Base-by-base conservation (phyloP, 2,329 filamentous ascomycete genomes). In the Gnomoniopsis sp. region DNA sequence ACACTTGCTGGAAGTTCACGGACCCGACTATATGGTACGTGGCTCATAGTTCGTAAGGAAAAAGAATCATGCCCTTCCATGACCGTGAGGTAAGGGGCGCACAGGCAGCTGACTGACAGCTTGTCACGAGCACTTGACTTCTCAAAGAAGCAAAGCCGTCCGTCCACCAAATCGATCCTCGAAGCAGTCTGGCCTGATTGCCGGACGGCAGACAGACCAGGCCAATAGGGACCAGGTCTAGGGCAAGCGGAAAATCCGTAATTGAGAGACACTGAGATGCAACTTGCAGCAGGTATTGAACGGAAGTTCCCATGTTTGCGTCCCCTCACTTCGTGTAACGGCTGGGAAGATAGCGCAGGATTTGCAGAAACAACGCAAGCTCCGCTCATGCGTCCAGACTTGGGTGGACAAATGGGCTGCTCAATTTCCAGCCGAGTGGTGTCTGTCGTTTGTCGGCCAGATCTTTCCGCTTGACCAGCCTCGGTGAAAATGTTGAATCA, bases 301-400 rank as follows among this genome's bases (percentile, higher is more conserved):
- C 53, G 56, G 53, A 56, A 48, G 14, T 41, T 56, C 50, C 44
- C 56, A 53, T 48, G 49, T 38, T 36, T 57, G 41, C 57, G 26
- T 38, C 60, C 57, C 60, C 60, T 62, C 60, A 54, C 38, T 30
- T 52, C 51, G 60, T 59, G 60, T 57, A 50, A 59, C 60, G 15
- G 19, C 17, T 41, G 49, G 26, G 26, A 22, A 36, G 41, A 21
- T 49, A 50, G 51, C 36, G 47, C 30, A 23, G 22, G 47, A 36
- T 41, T 15, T n/a, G 8, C 44, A 47, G 21, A 44, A 6, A 44
- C 19, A 44, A 10, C 6, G 8, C 14, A 11, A 19, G n/a, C 41
- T 21, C n/a, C 19, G 14, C 4, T n/a, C 41, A 44, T 10, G n/a
- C 41, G 41, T 44, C 41, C 41, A n/a, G 14, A 30, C 26, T 30